Base-by-base conservation (phyloP, 2,329 filamentous ascomycete genomes). In the Ceratocystis harringtonii region DNA sequence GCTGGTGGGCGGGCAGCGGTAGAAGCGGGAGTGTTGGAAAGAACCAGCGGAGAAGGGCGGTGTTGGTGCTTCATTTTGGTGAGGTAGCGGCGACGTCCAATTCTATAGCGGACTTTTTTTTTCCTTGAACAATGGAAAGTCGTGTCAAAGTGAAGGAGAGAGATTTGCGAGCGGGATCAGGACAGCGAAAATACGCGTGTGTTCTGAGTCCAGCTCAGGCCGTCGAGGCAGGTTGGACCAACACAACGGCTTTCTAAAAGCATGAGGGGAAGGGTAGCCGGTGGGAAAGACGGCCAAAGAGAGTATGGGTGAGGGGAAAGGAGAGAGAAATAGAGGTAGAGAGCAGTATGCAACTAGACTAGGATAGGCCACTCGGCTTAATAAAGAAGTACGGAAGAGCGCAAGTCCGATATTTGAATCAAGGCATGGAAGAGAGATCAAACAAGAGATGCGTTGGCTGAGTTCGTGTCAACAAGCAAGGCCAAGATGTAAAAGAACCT, bases 191-290 rank as follows among this genome's bases (percentile, higher is more conserved):
- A 22, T 44, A 43, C n/a, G 17, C 10, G 36, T 15, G 19, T 48
- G 25, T 50, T 62, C 25, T 32, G 63, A 64, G 63, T 25, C 63
- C 63, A 60, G 63, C 63, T 64, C 63, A 60, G 30, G 63, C 32
- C 52, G 63, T 58, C 63, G 63, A 64, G 28, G 41, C 15, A 32
- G 32, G 63, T 44, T 44, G 52, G 36, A 17, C 12, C 10, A 58
- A 19, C 7, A 48, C 5, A 43, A 17, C 15, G 25, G 63, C 63
- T 36, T 64, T 41, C 55, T 28, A 60, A 41, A 60, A 60, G 63
- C 63, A 64, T 64, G 30, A 41, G 36, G 10, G 36, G 36, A 41
- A 8, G 10, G 12, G 8, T 12, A 10, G 36, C 36, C 36, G 36
- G 36, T 12, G 52, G 48, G 41, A 55, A 32, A 7, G 28, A 43